These are phyloP conservation scores for Puccinia polysora DNA, from an alignment of 1,284 basidiomycete genomes.

Conservation along the genomic window DNA sequence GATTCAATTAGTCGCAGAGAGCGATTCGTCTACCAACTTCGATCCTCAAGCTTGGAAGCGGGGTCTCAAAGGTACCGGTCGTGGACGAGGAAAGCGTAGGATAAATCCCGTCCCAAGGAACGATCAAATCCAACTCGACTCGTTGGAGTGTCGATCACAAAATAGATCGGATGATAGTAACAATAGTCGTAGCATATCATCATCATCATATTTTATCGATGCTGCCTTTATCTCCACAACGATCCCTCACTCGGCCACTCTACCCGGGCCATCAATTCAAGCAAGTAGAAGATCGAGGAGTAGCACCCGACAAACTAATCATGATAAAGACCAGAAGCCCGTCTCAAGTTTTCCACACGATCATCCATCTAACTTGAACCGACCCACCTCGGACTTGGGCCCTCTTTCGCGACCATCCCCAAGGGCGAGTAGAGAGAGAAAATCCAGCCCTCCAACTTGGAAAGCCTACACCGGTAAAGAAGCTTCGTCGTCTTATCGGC, in stretches of 20 bases:
- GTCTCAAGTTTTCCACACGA: neutral
- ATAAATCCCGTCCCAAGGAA: neutral
- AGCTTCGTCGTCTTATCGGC: neutral
- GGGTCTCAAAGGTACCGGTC: conserved; percentile 3
- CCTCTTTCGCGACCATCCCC: neutral
- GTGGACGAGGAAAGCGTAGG: neutral
- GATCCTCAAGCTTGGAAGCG: conserved; percentile 42
- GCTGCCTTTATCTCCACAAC: neutral
- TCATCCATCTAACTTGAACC: neutral
- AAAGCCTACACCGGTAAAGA: conserved; percentile 14
- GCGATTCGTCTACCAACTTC: conserved; percentile 36
- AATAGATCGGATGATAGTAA: no score
- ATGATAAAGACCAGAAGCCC: neutral
- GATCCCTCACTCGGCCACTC: neutral
- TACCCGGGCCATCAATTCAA: neutral
- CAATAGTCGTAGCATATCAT: neutral
- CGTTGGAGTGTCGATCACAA: no score
- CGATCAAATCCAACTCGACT: neutral
- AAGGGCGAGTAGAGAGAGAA: no score
- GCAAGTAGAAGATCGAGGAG: neutral
- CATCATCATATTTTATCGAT: conserved; percentile 20
- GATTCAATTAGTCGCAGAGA: conserved; percentile 7
- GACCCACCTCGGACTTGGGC: conserved; percentile 22
- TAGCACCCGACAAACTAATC: neutral
- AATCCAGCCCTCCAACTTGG: conserved; percentile 14